phyloP scores from a whole-genome alignment of 345 rosid genomes.

The Eutrema yunnanense region DNA sequence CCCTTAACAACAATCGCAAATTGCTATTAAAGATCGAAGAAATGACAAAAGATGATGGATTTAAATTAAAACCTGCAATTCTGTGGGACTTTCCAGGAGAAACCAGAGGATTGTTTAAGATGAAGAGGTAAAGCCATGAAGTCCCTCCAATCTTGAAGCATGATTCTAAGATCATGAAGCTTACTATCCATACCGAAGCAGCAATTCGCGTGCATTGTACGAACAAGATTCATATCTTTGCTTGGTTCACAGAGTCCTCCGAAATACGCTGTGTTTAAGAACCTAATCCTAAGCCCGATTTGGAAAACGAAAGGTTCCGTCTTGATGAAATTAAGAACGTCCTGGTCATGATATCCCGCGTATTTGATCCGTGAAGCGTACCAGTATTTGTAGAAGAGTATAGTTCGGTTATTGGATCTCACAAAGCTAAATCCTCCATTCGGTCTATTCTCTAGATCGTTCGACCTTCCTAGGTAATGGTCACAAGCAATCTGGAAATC shows the following conservation, averaged over 20 bases:
- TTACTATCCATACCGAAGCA: slow-evolving; percentile 73
- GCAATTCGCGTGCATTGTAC: slow-evolving; percentile 92
- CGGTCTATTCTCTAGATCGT: slow-evolving; percentile 47
- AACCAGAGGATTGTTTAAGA: slow-evolving; percentile 35
- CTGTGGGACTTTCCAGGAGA: slow-evolving; percentile 69
- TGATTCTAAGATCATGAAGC: slow-evolving; percentile 65
- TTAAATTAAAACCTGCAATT: slow-evolving; percentile 59
- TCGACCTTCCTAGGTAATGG: slow-evolving; percentile 48
- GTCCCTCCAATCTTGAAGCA: slow-evolving; percentile 76
- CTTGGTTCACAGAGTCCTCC: slow-evolving; percentile 92
- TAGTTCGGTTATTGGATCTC: slow-evolving; percentile 63
- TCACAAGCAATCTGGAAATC: slow-evolving; percentile 92
- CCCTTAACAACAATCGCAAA: not conserved
- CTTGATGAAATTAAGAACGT: slow-evolving; percentile 67
- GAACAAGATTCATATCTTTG: slow-evolving; percentile 58
- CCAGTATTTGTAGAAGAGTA: slow-evolving; percentile 78
- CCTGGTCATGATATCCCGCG: slow-evolving; percentile 72
- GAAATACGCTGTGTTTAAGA: slow-evolving; percentile 65
- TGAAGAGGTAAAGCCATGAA: slow-evolving; percentile 52
- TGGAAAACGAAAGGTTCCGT: slow-evolving; percentile 36
- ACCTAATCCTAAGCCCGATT: slow-evolving; percentile 58
- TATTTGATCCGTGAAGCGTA: slow-evolving; percentile 49
- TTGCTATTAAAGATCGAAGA: not conserved
- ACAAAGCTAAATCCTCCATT: slow-evolving; percentile 76
- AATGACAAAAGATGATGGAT: not conserved